Evolutionary conservation across 331 rosid species (phyloP).

Genomic region (Quercus lobata): DNA sequence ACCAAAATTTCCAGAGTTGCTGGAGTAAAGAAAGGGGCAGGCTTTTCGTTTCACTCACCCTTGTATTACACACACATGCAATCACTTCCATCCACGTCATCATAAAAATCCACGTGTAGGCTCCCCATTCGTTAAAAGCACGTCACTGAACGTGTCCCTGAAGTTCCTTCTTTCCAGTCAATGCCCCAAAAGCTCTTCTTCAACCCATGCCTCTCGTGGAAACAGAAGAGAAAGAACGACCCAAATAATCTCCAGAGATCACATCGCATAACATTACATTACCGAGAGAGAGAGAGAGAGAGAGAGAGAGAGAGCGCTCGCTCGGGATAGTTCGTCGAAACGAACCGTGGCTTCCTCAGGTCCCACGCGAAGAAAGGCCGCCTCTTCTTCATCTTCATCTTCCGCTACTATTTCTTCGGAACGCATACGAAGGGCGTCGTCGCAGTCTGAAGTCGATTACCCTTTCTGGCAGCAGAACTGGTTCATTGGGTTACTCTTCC

Average conservation of each 20-base stretch:
- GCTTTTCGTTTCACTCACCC: slow-evolving; percentile 14
- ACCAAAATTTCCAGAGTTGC: neutral
- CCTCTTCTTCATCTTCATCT: slow-evolving; percentile 28
- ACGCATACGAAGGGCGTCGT: slow-evolving; percentile 35
- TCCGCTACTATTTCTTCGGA: slow-evolving; percentile 24
- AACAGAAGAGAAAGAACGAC: neutral
- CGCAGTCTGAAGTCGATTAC: slow-evolving; percentile 42
- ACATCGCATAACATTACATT: neutral
- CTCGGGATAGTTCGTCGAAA: slow-evolving; percentile 32
- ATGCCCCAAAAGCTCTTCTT: neutral
- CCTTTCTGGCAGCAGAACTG: slow-evolving; percentile 91
- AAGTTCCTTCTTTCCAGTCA: no score
- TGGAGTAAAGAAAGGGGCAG: neutral
- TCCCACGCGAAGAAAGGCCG: slow-evolving; percentile 77
- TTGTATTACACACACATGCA: no score
- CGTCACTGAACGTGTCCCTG: slow-evolving; percentile 32
- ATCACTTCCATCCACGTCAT: slow-evolving; percentile 24
- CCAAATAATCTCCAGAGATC: neutral
- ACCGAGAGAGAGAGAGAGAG: no score
- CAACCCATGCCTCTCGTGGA: neutral
- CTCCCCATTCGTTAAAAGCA: neutral
- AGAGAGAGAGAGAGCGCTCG: no score
- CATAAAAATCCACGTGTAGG: neutral
- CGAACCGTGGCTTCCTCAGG: slow-evolving; percentile 95
- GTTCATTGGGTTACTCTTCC: slow-evolving; percentile 73